Conservation (phyloP, 768 basidiomycete species). For the Lactarius indigo region DNA sequence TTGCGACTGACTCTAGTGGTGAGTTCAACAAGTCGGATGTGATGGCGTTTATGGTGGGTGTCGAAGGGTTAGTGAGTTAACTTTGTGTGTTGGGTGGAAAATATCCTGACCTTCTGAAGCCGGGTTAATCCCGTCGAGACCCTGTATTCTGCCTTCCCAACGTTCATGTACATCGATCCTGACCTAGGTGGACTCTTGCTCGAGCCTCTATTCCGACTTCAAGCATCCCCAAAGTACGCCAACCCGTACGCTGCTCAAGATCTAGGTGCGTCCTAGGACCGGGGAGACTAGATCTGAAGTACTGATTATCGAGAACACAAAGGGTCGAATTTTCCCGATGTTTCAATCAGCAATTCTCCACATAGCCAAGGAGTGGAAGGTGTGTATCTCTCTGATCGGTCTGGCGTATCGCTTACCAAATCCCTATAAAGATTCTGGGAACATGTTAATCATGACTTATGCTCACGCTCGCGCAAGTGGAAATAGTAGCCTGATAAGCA, state of each 20-base stretch:
- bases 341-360: background rate
- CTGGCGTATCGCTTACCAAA: background rate
- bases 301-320: background rate
- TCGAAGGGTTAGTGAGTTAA: conserved; percentile 36
- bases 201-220: conserved; percentile 26
- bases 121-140: conserved; percentile 51
- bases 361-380: no score
- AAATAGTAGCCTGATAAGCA: conserved; percentile 27
- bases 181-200: conserved; percentile 36
- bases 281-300: no score
- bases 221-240: conserved; percentile 19
- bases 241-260: conserved; percentile 23
- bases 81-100: background rate
- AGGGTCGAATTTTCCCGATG: conserved; percentile 4
- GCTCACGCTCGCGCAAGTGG: conserved; percentile 29
- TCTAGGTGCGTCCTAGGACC: conserved; percentile 18
- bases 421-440: conserved; percentile 30
- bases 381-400: no score
- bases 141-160: conserved; percentile 46
- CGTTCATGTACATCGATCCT: conserved; percentile 53
- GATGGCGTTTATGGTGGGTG: conserved; percentile 46
- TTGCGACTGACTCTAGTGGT: conserved; percentile 45
- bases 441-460: conserved; percentile 36
- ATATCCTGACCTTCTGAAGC: conserved; percentile 2
- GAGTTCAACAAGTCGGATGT: conserved; percentile 49